Conservation (phyloP, 768 basidiomycete genomes). For the Kwoniella heveanensis region DNA sequence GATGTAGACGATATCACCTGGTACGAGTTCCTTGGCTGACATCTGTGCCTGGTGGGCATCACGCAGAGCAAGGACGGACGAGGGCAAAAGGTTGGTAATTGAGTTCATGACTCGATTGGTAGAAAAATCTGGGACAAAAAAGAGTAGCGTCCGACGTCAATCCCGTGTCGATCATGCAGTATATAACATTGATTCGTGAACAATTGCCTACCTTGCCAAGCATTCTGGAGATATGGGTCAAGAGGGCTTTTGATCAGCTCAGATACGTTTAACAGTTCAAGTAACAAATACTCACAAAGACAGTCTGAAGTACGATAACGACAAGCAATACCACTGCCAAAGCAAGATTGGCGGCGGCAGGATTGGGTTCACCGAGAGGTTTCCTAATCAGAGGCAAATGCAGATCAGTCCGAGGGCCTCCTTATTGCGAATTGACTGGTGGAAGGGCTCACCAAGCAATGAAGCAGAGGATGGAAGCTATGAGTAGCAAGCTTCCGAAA, state of each 20-base stretch:
- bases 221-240: too few species aligned
- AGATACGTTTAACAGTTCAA: too few species aligned
- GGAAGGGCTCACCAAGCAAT: constrained; percentile 58
- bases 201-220: constrained; percentile 48
- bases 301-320: constrained; percentile 49
- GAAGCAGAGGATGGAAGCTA: constrained; percentile 64
- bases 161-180: too few species aligned
- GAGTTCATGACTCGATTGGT: constrained; percentile 66
- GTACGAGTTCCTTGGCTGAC: constrained; percentile 49
- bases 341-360: constrained; percentile 64
- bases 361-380: constrained; percentile 65
- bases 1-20: constrained; percentile 50
- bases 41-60: constrained; percentile 44
- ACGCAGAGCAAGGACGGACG: constrained; percentile 51
- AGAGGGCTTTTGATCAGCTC: too few species aligned
- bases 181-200: too few species aligned
- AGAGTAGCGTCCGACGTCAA: background rate
- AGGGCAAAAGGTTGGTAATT: constrained; percentile 58
- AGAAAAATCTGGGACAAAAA: constrained; percentile 59
- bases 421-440: too few species aligned
- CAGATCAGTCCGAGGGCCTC: too few species aligned
- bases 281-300: constrained; percentile 34
- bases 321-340: constrained; percentile 65
- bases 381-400: constrained; percentile 57
- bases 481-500: constrained; percentile 65